Base-by-base conservation (phyloP, 345 rosid genomes). In the Sisymbrium altissimum region DNA sequence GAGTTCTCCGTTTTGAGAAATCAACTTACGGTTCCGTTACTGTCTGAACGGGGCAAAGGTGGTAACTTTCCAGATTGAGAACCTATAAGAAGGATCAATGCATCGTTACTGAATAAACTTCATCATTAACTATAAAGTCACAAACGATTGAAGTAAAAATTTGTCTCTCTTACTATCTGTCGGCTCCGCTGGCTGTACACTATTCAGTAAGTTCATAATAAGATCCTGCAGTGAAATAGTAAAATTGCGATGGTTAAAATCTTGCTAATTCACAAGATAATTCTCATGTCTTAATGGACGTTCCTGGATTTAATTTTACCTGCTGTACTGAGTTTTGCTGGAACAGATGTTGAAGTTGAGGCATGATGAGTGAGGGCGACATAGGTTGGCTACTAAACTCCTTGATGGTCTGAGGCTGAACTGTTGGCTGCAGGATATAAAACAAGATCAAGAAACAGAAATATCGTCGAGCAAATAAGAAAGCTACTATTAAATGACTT, bases 251-350 rank as follows among this genome's bases (percentile, higher is more conserved):
- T 43, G 14, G 13, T 72, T 65, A 48, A 64, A 9, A 49, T n/a
- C 46, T 12, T 32, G 75, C 18, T 43, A 62, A 23, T 13, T 25
- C 13, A 35, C 25, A 32, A 44, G 25, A 58, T 2, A 36, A 72
- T 23, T 61, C 23, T 50, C 27, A 14, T 43, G 74, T 78, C 68
- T 40, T 43, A 10, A 32, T 55, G 55, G 9, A 64, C 6, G 19
- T 21, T 39, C 4, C 39, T 35, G 27, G 38, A 62, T 32, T 48
- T 71, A 39, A 39, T 27, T 64, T 76, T 64, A 96, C 99, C 93
- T 92, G 98, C 79, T 96, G 99, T 76, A 83, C 40, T 40, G 98
- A 74, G 72, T 83, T 92, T 79, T 96, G 99, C 86, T 90, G 96
- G 43, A 86, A 79, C 30, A 96, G 83, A 84, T 88, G 86, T 84